Evolutionary conservation across 2,329 filamentous ascomycete genomes (phyloP), one percentile per base, ranked within the genome.

Genomic region (Venturia aucupariae): DNA sequence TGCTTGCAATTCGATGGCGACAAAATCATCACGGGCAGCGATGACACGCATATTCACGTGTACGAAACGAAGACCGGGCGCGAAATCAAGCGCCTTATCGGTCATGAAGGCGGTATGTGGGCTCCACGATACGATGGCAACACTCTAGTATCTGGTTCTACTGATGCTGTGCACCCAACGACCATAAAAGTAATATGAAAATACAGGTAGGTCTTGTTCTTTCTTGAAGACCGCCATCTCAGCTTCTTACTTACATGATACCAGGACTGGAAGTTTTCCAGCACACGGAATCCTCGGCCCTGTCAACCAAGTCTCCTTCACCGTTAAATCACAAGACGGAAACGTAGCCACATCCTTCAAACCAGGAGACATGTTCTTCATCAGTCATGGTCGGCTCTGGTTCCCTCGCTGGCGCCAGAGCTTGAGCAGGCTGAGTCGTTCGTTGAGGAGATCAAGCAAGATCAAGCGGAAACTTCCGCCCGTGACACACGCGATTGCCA

Each of bases 1-100:
- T 99, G 63, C 92, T n/a, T n/a, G n/a, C n/a, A 99, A 74, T 99
- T 99, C 71, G 94, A 99, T 72, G 90, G 92, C 60, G 92, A 99
- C 80, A 97, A 97, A 77, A 97, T 99, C 69, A 84, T 99, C 69
- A 99, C 94, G 1, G 94, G 94, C 32, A 97, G 93, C 72, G 94
- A 99, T 73, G 94, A 99, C 73, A 96, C 92, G 4, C 87, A 97
- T 67, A 99, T 99, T 71, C 92, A 99, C 71, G 92, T 99, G 39
- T 99, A 97, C 75, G 92, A 97, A 72, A 97, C 94, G 15, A 94
- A 94, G 77, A 97, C 92, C 0, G 94, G 94, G 65, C 89, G 89
- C 68, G 78, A 96, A 42, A 85, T 89, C 60, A 90, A 86, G 71
- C 90, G 89, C 68, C 84, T 99, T 2, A 88, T 92, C 71, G 94